Percentiles rank a stretch among this genome's conserved stretches.
Conservation (phyloP, 306 rosid genomes). For the Canavalia ensiformis region DNA sequence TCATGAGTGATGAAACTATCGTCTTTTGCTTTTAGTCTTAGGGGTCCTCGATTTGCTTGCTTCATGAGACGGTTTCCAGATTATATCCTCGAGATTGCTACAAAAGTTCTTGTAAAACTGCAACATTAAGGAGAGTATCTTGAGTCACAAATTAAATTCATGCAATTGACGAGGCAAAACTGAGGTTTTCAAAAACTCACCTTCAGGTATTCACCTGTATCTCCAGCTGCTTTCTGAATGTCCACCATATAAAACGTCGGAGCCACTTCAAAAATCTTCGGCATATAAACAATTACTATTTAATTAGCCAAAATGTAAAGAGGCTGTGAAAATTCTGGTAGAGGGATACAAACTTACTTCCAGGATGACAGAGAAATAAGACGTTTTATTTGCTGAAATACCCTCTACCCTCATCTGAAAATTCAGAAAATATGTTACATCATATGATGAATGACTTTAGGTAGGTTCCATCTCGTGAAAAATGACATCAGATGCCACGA, state of each 20-base stretch:
- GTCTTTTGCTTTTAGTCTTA: slow-evolving; percentile 68
- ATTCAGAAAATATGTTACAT: slow-evolving; percentile 30
- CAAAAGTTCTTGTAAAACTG: slow-evolving; percentile 87
- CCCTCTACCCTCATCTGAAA: slow-evolving; percentile 97
- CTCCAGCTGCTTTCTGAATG: slow-evolving; percentile 88
- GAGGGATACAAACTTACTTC: slow-evolving; percentile 66
- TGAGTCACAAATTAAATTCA: background rate
- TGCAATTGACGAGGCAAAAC: background rate
- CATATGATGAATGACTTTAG: slow-evolving; percentile 21
- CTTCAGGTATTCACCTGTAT: slow-evolving; percentile 84
- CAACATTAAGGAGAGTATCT: slow-evolving; percentile 23
- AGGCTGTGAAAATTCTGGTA: slow-evolving; percentile 15
- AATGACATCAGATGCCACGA: background rate
- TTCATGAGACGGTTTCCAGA: slow-evolving; percentile 86
- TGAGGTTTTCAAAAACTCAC: slow-evolving; percentile 53
- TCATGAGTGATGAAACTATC: slow-evolving; percentile 49
- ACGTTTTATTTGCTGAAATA: slow-evolving; percentile 62
- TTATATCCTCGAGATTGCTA: slow-evolving; percentile 89
- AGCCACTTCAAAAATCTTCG: slow-evolving; percentile 85
- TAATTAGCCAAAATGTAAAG: slow-evolving; percentile 10
- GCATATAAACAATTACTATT: slow-evolving; percentile 15
- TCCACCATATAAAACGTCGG: slow-evolving; percentile 90
- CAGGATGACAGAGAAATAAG: slow-evolving; percentile 82
- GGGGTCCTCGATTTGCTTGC: slow-evolving; percentile 67
- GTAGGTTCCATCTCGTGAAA: background rate